Percentiles rank a stretch among this genome's conserved stretches.
Conservation (phyloP, 2,329 filamentous ascomycete genomes). For the Fusarium sp. region DNA sequence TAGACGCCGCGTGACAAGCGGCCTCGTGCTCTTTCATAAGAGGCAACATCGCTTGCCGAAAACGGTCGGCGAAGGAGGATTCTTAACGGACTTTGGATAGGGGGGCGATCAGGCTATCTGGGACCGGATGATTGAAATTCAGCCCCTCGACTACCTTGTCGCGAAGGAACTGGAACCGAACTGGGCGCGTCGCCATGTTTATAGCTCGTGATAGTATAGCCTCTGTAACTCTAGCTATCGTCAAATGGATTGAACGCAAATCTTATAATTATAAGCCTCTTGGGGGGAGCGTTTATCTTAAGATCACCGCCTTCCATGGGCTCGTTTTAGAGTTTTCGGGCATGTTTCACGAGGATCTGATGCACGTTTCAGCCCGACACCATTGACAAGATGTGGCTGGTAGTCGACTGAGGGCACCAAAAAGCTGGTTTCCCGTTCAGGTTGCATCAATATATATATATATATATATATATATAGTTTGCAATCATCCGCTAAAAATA, state of each 20-base stretch:
- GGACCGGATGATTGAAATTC: neutral
- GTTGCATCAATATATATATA: neutral
- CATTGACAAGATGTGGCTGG: neutral
- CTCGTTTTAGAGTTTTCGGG: neutral
- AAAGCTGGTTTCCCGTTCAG: neutral
- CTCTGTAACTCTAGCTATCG: neutral
- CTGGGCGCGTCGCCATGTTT: neutral
- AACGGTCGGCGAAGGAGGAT: neutral
- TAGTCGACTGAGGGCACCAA: neutral
- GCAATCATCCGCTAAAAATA: neutral
- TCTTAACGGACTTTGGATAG: conserved; percentile 8
- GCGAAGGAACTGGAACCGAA: conserved; percentile 4
- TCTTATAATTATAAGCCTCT: conserved; percentile 1
- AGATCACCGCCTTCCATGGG: neutral
- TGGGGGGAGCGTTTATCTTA: neutral
- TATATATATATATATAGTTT: neutral
- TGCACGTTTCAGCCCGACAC: neutral
- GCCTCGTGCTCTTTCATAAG: conserved; percentile 9
- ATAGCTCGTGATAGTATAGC: neutral
- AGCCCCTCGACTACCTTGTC: conserved; percentile 1
- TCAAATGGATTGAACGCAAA: neutral
- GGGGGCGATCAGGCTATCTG: conserved; percentile 8
- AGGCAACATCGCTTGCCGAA: conserved; percentile 1
- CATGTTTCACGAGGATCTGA: neutral
- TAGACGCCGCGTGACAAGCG: conserved; percentile 5